Percentiles rank a stretch among this genome's conserved stretches.
phyloP scores from a whole-genome alignment of 176 grass and related monocot genomes.

The Saccharum officinarum region DNA sequence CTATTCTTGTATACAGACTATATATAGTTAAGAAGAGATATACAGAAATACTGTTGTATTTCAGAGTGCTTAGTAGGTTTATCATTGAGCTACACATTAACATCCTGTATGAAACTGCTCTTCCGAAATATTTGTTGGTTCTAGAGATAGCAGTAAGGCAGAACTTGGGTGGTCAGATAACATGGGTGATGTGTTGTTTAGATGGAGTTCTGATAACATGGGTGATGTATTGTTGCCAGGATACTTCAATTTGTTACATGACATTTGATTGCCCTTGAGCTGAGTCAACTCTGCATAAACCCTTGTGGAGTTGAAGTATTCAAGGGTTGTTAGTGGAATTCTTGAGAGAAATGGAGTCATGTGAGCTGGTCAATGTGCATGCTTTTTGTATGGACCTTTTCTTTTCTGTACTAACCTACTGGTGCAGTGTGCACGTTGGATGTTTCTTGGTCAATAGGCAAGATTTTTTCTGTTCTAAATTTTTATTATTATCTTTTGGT shows the following conservation, averaged over 20 bases:
- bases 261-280: background rate
- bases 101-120: background rate
- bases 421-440: background rate
- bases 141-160: background rate
- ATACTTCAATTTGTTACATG: background rate
- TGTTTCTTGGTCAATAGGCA: conserved; percentile 19
- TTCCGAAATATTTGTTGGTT: background rate
- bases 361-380: conserved; percentile 31
- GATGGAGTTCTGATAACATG: background rate
- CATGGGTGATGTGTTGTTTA: background rate
- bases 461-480: background rate
- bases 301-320: conserved; percentile 1
- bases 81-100: background rate
- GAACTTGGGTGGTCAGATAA: background rate
- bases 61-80: background rate
- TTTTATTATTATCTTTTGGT: background rate
- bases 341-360: background rate
- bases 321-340: conserved; percentile 13
- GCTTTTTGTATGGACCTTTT: background rate
- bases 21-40: background rate
- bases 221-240: background rate
- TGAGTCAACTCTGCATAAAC: conserved; percentile 15
- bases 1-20: background rate
- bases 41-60: background rate
- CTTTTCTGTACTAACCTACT: background rate